Conservation (phyloP, 169 alveolate genomes). For the Sarcocystis neurona region DNA sequence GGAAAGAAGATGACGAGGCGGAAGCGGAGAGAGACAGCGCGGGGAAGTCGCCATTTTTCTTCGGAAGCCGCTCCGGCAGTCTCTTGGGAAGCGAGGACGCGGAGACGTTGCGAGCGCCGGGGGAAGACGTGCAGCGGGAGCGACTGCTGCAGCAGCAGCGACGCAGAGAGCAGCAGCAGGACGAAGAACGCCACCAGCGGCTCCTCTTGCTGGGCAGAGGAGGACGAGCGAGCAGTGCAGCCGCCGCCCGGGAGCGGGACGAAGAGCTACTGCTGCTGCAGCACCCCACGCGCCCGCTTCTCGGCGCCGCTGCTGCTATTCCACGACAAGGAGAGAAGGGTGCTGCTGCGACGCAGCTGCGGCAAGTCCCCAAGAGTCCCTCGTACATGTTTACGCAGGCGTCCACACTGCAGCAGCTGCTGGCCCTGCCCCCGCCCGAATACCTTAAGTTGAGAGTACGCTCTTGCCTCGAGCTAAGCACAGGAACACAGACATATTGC, state of each 20-base stretch:
- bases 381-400: slow-evolving; percentile 16
- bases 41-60: neutral
- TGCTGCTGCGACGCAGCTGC: neutral
- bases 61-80: neutral
- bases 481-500: no score
- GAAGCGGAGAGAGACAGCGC: neutral
- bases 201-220: neutral
- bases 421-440: slow-evolving; percentile 11
- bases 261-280: neutral
- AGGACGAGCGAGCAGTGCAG: neutral
- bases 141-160: neutral
- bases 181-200: neutral
- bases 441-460: neutral
- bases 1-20: no score
- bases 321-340: neutral
- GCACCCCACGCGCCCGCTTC: neutral
- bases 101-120: neutral
- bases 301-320: no score
- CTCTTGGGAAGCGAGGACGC: neutral
- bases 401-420: neutral
- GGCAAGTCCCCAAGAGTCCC: slow-evolving; percentile 4
- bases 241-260: neutral
- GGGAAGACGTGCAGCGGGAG: neutral
- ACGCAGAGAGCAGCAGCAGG: neutral
- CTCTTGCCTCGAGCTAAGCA: no score